These are phyloP conservation scores for Echeveria elegans DNA, from an alignment of 164 flowering plant genomes.

Conservation along the genomic window DNA sequence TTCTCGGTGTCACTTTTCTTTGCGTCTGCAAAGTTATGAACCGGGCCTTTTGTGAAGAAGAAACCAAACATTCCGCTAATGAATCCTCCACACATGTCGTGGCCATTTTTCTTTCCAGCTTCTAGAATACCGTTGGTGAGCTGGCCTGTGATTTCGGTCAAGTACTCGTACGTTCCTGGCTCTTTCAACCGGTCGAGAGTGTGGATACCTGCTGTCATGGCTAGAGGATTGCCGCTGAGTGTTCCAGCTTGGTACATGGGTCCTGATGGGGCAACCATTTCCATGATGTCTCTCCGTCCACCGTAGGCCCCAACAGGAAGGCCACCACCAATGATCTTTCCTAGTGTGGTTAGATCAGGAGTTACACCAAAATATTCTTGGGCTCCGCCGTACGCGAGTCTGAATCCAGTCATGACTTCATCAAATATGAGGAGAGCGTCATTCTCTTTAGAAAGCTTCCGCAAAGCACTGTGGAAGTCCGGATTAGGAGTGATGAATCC, in stretches of 20 bases:
- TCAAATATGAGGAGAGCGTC: constrained; percentile 76
- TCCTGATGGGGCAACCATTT: constrained; percentile 98
- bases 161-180: constrained; percentile 60
- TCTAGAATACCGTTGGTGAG: constrained; percentile 56
- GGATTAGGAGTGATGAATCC: constrained; percentile 75
- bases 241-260: constrained; percentile 99
- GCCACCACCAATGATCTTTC: constrained; percentile 95
- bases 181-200: constrained; percentile 63
- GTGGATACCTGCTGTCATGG: constrained; percentile 97
- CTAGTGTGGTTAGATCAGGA: constrained; percentile 84
- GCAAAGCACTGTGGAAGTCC: constrained; percentile 51
- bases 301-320: constrained; percentile 98
- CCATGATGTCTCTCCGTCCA: constrained; percentile 92
- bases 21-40: constrained; percentile 73
- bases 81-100: constrained; percentile 74
- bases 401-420: constrained; percentile 97
- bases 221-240: constrained; percentile 91
- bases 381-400: constrained; percentile 87
- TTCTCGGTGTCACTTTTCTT: constrained; percentile 81
- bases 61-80: constrained; percentile 89
- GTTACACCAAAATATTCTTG: constrained; percentile 82
- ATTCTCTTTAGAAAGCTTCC: constrained; percentile 55
- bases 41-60: constrained; percentile 91
- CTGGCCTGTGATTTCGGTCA: constrained; percentile 60
- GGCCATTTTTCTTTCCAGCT: constrained; percentile 73